Evolutionary conservation across 352 stramenopile genomes (phyloP).

Genomic region (Pythium rhizo-oryzae): DNA sequence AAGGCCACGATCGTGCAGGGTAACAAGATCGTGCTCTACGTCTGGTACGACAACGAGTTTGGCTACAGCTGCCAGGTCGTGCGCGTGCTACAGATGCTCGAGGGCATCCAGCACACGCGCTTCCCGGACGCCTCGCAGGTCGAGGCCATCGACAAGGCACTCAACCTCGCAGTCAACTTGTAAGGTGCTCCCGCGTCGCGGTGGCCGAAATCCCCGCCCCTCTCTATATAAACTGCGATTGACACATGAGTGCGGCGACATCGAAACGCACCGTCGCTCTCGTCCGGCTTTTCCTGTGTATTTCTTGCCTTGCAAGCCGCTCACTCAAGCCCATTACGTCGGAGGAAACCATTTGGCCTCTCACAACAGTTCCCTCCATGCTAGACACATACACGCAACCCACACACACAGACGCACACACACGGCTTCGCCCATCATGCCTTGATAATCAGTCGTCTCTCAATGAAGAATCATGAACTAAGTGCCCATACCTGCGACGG

Average conservation of each 20-base stretch:
- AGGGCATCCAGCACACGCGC: constrained; percentile 71
- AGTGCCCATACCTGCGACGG: neutral
- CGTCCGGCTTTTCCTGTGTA: neutral
- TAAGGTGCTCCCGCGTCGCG: neutral
- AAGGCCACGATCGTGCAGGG: constrained; percentile 85
- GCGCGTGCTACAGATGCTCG: constrained; percentile 77
- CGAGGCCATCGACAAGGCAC: constrained; percentile 66
- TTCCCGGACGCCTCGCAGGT: constrained; percentile 74
- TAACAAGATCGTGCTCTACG: constrained; percentile 88
- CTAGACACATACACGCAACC: too few species aligned
- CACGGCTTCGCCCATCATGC: too few species aligned
- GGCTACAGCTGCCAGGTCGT: constrained; percentile 90
- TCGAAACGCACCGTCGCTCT: neutral
- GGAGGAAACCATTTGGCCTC: too few species aligned
- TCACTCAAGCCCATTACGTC: neutral
- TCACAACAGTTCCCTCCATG: too few species aligned
- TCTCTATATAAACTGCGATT: neutral
- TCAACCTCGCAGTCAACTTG: constrained; percentile 44
- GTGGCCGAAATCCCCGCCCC: too few species aligned
- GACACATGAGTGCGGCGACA: neutral
- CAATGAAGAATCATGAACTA: neutral
- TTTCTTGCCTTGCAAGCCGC: neutral
- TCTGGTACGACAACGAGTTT: constrained; percentile 93
- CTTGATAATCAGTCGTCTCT: too few species aligned
- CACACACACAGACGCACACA: too few species aligned